Evolutionary conservation across 768 basidiomycete genomes (phyloP).

Genomic region (Lactarius hatsudake): DNA sequence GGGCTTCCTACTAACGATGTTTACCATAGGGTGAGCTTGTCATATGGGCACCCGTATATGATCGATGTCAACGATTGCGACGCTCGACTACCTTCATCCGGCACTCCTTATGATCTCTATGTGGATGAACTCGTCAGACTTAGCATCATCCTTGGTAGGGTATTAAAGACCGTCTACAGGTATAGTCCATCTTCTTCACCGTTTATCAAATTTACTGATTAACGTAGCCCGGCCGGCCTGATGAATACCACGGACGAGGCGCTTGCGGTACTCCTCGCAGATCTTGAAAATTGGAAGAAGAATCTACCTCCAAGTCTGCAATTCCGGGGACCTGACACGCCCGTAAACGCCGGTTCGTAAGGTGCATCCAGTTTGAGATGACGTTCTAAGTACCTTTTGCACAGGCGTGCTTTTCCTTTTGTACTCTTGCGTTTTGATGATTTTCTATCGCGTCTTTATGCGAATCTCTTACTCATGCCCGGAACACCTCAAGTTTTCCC

Average conservation of each 20-base stretch:
- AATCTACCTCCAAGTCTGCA: constrained; percentile 74
- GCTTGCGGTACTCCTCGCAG: constrained; percentile 58
- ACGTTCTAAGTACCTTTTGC: neutral
- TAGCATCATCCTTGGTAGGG: constrained; percentile 86
- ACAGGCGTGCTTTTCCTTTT: constrained; percentile 84
- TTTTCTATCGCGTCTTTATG: constrained; percentile 99
- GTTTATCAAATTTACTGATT: neutral
- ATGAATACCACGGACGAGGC: constrained; percentile 81
- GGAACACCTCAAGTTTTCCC: constrained; percentile 79
- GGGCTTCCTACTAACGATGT: constrained; percentile 21
- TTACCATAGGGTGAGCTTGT: constrained; percentile 69
- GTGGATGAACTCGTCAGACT: constrained; percentile 90
- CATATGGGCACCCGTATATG: constrained; percentile 93
- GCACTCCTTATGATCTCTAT: constrained; percentile 73
- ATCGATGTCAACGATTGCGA: constrained; percentile 98
- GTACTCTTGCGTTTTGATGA: constrained; percentile 89
- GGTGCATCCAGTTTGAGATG: neutral
- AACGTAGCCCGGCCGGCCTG: constrained; percentile 76
- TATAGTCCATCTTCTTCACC: constrained; percentile 29
- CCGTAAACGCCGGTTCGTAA: constrained; percentile 62
- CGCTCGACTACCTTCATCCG: constrained; percentile 86
- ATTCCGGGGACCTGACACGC: constrained; percentile 69
- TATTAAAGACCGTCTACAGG: constrained; percentile 94
- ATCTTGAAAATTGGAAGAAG: constrained; percentile 74
- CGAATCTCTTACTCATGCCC: constrained; percentile 93